Evolutionary conservation across 2,329 filamentous ascomycete species (phyloP).

Genomic region (Apiospora marii): DNA sequence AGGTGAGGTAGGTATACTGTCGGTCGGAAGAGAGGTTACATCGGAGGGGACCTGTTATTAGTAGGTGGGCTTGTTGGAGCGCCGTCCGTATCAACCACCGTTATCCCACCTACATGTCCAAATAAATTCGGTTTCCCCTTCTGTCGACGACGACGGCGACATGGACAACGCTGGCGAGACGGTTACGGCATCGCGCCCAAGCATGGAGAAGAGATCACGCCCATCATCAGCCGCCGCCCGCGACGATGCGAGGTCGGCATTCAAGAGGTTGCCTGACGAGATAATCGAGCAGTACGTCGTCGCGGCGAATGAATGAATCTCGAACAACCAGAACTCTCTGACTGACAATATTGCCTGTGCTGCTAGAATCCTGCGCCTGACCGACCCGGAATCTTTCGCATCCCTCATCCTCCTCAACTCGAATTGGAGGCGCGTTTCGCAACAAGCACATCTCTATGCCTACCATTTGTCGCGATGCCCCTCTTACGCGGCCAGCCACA

Average conservation of each 20-base stretch:
- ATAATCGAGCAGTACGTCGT: slow-evolving; percentile 70
- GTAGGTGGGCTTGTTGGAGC: background rate
- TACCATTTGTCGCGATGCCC: slow-evolving; percentile 68
- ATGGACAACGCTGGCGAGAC: background rate
- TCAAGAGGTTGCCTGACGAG: slow-evolving; percentile 69
- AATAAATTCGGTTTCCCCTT: background rate
- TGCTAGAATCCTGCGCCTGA: slow-evolving; percentile 64
- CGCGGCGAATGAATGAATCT: background rate
- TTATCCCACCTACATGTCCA: slow-evolving; percentile 12
- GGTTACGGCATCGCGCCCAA: slow-evolving; percentile 9
- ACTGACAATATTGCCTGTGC: background rate
- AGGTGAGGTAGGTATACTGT: background rate
- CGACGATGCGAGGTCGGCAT: slow-evolving; percentile 46
- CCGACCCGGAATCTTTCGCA: slow-evolving; percentile 70
- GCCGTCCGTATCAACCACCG: background rate
- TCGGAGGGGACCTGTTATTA: slow-evolving; percentile 8
- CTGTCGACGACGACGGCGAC: background rate
- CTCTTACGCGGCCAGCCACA: slow-evolving; percentile 62
- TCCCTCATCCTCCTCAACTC: slow-evolving; percentile 71
- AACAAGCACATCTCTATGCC: slow-evolving; percentile 69
- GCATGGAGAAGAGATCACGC: slow-evolving; percentile 25
- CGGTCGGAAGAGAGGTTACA: background rate
- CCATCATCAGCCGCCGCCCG: slow-evolving; percentile 23
- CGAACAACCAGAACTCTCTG: background rate
- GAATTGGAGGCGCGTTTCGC: slow-evolving; percentile 70